These are phyloP conservation scores for Pachysolen tannophilus DNA, from an alignment of 805 yeast species.

Conservation along the genomic window DNA sequence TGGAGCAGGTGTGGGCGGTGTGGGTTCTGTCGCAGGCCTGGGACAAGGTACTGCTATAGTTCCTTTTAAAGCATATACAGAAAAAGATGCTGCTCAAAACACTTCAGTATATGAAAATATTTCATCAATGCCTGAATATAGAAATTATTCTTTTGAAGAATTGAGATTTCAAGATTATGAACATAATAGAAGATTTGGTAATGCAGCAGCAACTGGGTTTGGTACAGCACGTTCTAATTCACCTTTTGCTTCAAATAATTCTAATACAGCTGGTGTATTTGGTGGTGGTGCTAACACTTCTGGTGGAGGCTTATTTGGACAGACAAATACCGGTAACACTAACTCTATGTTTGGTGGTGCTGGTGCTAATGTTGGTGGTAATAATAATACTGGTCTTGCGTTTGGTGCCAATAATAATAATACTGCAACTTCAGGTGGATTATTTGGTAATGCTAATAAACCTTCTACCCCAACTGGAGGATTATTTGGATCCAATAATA, in stretches of 20 bases:
- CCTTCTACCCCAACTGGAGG: slow-evolving; percentile 19
- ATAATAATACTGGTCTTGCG: slow-evolving; percentile 29
- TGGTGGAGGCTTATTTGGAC: slow-evolving; percentile 22
- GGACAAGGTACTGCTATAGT: slow-evolving; percentile 66
- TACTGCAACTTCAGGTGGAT: slow-evolving; percentile 14
- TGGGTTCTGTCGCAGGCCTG: slow-evolving; percentile 30
- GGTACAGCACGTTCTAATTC: slow-evolving; percentile 21
- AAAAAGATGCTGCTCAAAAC: slow-evolving; percentile 60
- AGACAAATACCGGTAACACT: slow-evolving; percentile 17
- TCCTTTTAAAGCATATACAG: slow-evolving; percentile 64
- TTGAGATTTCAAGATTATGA: slow-evolving; percentile 83
- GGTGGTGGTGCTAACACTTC: slow-evolving; percentile 16
- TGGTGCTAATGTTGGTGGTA: slow-evolving; percentile 12
- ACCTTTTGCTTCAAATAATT: slow-evolving; percentile 23
- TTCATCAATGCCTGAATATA: slow-evolving; percentile 86
- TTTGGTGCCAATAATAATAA: slow-evolving; percentile 31
- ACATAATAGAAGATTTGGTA: slow-evolving; percentile 59
- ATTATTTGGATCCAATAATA: slow-evolving; percentile 21
- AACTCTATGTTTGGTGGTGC: slow-evolving; percentile 16
- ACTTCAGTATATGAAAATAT: slow-evolving; percentile 64
- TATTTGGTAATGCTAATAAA: slow-evolving; percentile 8
- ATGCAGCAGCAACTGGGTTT: slow-evolving; percentile 27
- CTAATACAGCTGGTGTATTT: slow-evolving; percentile 17
- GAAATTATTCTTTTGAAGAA: slow-evolving; percentile 76
- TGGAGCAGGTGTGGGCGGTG: slow-evolving; percentile 22